These are phyloP conservation scores for Phytopythium montanum DNA, from an alignment of 352 stramenopile species.

Conservation along the genomic window DNA sequence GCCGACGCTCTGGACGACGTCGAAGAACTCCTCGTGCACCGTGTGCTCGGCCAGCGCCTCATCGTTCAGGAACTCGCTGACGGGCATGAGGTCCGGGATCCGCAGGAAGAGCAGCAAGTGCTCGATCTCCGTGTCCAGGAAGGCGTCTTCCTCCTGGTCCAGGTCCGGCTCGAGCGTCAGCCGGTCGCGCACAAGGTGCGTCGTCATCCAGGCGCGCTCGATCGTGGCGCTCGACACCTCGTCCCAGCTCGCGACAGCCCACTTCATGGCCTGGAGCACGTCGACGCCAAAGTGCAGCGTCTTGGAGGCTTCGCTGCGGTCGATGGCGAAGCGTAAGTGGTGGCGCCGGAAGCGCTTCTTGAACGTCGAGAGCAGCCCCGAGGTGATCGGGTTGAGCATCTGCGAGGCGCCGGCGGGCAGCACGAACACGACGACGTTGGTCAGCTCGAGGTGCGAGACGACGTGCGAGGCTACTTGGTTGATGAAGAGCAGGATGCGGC, in stretches of 20 bases:
- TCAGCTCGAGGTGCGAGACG: conserved; percentile 71
- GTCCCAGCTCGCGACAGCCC: conserved; percentile 61
- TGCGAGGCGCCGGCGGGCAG: conserved; percentile 39
- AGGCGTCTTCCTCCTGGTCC: conserved; percentile 47
- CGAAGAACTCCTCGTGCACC: conserved; percentile 83
- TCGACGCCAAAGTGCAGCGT: conserved; percentile 53
- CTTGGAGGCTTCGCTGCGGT: conserved; percentile 47
- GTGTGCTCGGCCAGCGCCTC: conserved; percentile 62
- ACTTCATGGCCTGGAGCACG: conserved; percentile 79
- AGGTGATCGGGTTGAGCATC: conserved; percentile 69
- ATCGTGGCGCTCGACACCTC: conserved; percentile 71
- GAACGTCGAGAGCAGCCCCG: conserved; percentile 50
- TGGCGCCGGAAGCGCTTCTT: conserved; percentile 78
- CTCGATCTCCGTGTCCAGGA: conserved; percentile 60
- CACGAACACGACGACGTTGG: conserved; percentile 68
- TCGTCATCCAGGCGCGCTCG: conserved; percentile 57
- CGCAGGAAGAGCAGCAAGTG: conserved; percentile 66
- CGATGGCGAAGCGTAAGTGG: conserved; percentile 62
- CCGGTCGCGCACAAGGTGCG: conserved; percentile 50
- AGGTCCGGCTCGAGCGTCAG: conserved; percentile 48
- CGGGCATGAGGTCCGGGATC: conserved; percentile 48
- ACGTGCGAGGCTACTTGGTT: conserved; percentile 79
- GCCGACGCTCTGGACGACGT: conserved; percentile 61
- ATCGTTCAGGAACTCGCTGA: conserved; percentile 74
- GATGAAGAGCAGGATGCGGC: conserved; percentile 71